Evolutionary conservation across 345 rosid genomes (phyloP), one percentile per base, ranked within the genome.

Genomic region (Euphorbia lathyris): DNA sequence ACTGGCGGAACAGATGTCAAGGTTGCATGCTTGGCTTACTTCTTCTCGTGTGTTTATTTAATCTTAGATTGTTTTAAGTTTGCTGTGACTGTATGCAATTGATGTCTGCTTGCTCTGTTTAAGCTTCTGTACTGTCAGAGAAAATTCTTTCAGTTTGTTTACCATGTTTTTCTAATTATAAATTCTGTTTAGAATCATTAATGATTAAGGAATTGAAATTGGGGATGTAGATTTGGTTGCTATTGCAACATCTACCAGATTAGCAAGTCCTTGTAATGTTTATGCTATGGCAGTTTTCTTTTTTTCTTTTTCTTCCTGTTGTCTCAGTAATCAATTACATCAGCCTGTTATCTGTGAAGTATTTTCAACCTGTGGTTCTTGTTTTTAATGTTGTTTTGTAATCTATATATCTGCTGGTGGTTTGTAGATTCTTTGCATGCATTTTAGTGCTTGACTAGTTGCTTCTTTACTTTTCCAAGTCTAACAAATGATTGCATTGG

Each of bases 1-100:
- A 96, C 98, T 7, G 99, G 98, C 67, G 98, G 99, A 82, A 96
- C 99, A 51, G 99, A 96, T 87, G 99, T 96, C 75, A 96, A 96
- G 97, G 99, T 95, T 77, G 47, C 52, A 47, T 36, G 32, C n/a
- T 69, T 57, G 68, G 17, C 48, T 26, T 40, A 29, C 57, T 63
- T 67, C 17, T 47, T 45, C 3, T 11, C 20, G 19, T 52, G 58
- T 19, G 25, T 71, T 63, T 40, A 19, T 75, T 38, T 27, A 59
- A 19, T 32, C 53, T 51, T 13, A 25, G 52, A 16, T 53, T n/a
- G 40, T 20, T 59, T 47, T 14, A 29, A 27, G 17, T 45, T 14
- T 25, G 11, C n/a, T 56, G 9, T 68, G 36, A 25, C 20, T 68
- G 13, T 42, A 23, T 14, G n/a, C 5, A 1, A 26, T 42, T 26